Base-by-base conservation (phyloP, 225 moss, liverwort and hornwort genomes). In the Thuidium tamariscinum region DNA sequence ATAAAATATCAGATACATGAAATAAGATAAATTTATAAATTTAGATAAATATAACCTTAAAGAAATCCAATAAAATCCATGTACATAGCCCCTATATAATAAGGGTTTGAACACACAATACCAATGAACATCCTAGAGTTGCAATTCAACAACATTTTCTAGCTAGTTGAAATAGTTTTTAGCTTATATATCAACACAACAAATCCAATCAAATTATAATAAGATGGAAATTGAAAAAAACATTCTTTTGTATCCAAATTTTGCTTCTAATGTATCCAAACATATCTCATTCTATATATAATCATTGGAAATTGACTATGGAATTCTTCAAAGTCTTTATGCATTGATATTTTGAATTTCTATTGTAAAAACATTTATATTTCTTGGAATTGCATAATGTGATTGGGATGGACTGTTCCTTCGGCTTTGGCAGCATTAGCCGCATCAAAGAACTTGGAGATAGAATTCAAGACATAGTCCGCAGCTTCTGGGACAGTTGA, bases 141-240 rank as follows among this genome's bases (percentile, higher is more conserved):
- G 11, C 10, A 52, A 20, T 13, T 52, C 34, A 75, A 14, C 21
- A 34, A 8, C 3, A n/a, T 52, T 75, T 75, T 49, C 1, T 52
- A 0, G 8, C 14, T n/a, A 22, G 5, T 55, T 41, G 69, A 55
- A 1, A 15, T 10, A 21, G 30, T 26, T 66, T 27, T 2, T 42
- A 15, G 4, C 3, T 76, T 9, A 1, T 9, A 1, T 0, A 54
- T 54, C 15, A 54, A 8, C 0, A 0, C 0, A 75, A 36, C 2
- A 54, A 22, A 54, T 2, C 21, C 22, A 75, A 23, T 4, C 54
- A 9, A 54, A 19, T 5, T 18, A 48, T 9, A 51, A 21, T 34
- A 36, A 76, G 23, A 36, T 54, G 9, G 1, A 76, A 54, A 54
- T 36, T 76, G 5, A 51, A 5, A 34, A 5, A 34, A 36, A 34